Percentiles rank a stretch among this genome's conserved stretches.
phyloP scores from a whole-genome alignment of 108 stramenopile genomes.

The Seminavis robusta region DNA sequence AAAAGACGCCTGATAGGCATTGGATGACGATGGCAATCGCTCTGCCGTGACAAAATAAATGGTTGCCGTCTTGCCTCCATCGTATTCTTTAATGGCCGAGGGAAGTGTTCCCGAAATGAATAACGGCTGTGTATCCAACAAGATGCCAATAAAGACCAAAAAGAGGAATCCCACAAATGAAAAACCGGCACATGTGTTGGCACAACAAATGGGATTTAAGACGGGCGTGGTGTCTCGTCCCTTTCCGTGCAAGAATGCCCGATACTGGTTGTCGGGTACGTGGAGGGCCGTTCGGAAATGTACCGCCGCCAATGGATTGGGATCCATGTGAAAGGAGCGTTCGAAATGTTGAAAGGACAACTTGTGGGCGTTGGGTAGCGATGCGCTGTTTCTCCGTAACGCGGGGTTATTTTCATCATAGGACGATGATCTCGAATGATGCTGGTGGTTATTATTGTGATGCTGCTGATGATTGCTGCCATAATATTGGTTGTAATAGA shows the following conservation, averaged over 20 bases:
- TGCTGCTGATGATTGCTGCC: too few relatives aligned
- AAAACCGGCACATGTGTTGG: conserved; percentile 21
- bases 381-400: too few relatives aligned
- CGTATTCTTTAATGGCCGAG: conserved; percentile 12
- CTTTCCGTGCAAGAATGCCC: neutral
- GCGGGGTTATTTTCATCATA: too few relatives aligned
- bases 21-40: conserved; percentile 26
- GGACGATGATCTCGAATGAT: too few relatives aligned
- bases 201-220: conserved; percentile 12
- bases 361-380: too few relatives aligned
- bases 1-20: conserved; percentile 34
- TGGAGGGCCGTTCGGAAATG: neutral
- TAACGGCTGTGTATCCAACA: conserved; percentile 42
- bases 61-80: conserved; percentile 1
- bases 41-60: conserved; percentile 1
- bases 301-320: too few relatives aligned
- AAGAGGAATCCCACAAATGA: conserved; percentile 31
- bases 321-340: too few relatives aligned
- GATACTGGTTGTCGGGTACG: conserved; percentile 3
- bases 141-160: conserved; percentile 30
- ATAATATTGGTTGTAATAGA: too few relatives aligned
- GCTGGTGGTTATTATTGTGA: too few relatives aligned
- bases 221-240: neutral
- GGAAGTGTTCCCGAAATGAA: conserved; percentile 29
- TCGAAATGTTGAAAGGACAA: too few relatives aligned